Percentiles rank a stretch among this genome's conserved stretches.
Conservation (phyloP, 2,329 filamentous ascomycete genomes). For the Aspergillus fischeri region DNA sequence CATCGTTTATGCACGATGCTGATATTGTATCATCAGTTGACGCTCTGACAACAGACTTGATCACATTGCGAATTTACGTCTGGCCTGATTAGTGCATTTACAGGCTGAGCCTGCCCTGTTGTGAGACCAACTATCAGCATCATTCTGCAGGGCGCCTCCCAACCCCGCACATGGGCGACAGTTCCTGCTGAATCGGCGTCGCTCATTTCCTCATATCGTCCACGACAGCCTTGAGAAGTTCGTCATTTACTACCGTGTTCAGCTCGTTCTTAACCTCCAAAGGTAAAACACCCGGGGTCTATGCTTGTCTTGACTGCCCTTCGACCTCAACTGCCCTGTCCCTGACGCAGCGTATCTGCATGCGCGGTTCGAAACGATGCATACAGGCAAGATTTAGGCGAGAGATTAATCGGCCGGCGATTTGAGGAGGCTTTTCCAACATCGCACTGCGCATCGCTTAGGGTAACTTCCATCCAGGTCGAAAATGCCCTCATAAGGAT, state of each 20-base stretch:
- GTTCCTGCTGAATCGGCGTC: conserved; percentile 14
- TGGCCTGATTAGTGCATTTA: neutral
- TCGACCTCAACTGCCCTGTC: neutral
- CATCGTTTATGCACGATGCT: neutral
- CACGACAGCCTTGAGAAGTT: neutral
- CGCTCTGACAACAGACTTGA: neutral
- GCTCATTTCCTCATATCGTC: conserved; percentile 7
- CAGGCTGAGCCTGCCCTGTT: neutral
- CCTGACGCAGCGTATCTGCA: neutral
- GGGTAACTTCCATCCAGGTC: neutral
- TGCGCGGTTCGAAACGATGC: neutral
- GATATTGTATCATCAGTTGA: neutral
- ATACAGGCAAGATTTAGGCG: neutral
- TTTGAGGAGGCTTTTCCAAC: neutral
- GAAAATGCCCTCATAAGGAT: neutral
- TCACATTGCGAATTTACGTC: neutral
- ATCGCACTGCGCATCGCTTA: neutral
- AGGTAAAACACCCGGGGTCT: neutral
- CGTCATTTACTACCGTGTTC: neutral
- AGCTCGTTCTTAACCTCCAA: neutral
- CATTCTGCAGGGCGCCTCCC: conserved; percentile 3
- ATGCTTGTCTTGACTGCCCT: neutral
- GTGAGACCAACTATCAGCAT: neutral
- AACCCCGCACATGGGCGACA: conserved; percentile 16
- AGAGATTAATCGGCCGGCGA: neutral